Evolutionary conservation across 2,329 filamentous ascomycete species (phyloP).

Genomic region (Anisogramma anomala): DNA sequence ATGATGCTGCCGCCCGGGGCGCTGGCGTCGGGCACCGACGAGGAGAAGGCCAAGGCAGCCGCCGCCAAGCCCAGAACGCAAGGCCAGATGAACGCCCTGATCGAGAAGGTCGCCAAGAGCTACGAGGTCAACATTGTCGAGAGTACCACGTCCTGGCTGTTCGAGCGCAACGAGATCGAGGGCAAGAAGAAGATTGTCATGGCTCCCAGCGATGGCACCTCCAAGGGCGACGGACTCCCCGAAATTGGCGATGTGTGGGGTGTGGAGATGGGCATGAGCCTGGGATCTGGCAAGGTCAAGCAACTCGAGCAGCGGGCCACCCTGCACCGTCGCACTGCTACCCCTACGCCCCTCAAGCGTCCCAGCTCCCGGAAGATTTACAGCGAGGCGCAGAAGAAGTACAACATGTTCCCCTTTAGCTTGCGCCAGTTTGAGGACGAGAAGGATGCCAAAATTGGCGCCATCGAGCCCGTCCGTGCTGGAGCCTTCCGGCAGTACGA

Average conservation of each 20-base stretch:
- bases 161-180: constrained; percentile 96
- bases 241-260: constrained; percentile 94
- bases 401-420: constrained; percentile 95
- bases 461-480: constrained; percentile 89
- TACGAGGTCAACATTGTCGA: constrained; percentile 92
- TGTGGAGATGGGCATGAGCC: constrained; percentile 86
- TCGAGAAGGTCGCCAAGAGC: constrained; percentile 83
- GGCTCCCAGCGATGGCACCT: constrained; percentile 66
- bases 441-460: constrained; percentile 86
- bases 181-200: constrained; percentile 96
- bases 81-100: constrained; percentile 69
- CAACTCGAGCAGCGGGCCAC: constrained; percentile 76
- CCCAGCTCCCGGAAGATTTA: constrained; percentile 85
- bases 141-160: constrained; percentile 95
- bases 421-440: constrained; percentile 94
- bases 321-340: constrained; percentile 82
- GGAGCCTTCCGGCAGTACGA: constrained; percentile 94
- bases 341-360: constrained; percentile 87
- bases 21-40: constrained; percentile 69
- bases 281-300: constrained; percentile 93
- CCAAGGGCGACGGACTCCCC: constrained; percentile 80
- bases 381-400: constrained; percentile 93
- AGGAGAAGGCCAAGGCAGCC: constrained; percentile 89
- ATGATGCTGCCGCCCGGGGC: constrained; percentile 86
- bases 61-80: constrained; percentile 75